A percentile compares a stretch with the other conserved stretches of the same genome.
phyloP scores from a whole-genome alignment of 305 asterid species.

The Rubia peregrina region DNA sequence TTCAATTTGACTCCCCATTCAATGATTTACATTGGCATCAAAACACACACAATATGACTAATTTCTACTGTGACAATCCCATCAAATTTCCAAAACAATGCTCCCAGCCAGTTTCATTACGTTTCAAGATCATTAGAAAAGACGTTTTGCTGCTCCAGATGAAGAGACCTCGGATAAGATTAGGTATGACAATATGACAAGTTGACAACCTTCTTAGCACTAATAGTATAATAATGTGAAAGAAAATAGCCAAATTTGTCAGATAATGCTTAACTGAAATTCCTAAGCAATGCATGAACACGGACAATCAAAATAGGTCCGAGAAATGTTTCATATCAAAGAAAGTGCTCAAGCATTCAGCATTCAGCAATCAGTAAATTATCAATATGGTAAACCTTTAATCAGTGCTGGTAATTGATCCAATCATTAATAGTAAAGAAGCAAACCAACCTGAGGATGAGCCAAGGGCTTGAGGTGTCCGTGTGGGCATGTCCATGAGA shows the following conservation, averaged over 20 bases:
- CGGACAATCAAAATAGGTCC: conserved; percentile 3
- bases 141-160: neutral
- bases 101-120: neutral
- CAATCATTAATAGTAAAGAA: conserved; percentile 6
- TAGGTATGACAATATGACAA: neutral
- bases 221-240: neutral
- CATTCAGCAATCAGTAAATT: conserved; percentile 1
- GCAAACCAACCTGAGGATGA: neutral
- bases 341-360: conserved; percentile 1
- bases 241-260: conserved; percentile 5
- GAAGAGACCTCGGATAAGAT: conserved; percentile 3
- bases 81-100: conserved; percentile 4
- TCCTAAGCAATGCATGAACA: neutral
- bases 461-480: neutral
- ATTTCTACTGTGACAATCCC: conserved; percentile 1
- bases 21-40: neutral
- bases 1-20: neutral
- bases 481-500: conserved; percentile 3
- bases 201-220: conserved; percentile 7
- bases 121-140: neutral
- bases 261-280: conserved; percentile 10
- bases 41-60: conserved; percentile 8
- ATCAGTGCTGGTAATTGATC: neutral
- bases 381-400: neutral
- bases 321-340: neutral